Conservation (phyloP, 2,329 filamentous ascomycete genomes). For the Penicillium occitanis region DNA sequence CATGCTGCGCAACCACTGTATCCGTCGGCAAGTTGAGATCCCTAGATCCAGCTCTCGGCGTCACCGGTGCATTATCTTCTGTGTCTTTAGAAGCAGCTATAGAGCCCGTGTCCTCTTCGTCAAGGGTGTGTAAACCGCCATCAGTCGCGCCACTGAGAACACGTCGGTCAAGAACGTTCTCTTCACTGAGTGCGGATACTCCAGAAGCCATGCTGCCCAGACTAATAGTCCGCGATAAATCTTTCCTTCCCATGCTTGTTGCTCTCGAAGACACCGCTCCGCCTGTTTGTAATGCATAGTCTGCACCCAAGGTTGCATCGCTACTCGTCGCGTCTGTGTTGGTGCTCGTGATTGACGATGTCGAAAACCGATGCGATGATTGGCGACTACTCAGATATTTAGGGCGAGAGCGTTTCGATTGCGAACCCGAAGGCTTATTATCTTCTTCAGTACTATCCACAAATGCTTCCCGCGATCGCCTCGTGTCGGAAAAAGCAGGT, state of each 20-base stretch:
- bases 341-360: slow-evolving; percentile 55
- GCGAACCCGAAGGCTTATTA: slow-evolving; percentile 24
- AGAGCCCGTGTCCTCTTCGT: slow-evolving; percentile 55
- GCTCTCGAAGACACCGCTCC: slow-evolving; percentile 57
- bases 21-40: slow-evolving; percentile 71
- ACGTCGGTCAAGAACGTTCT: slow-evolving; percentile 46
- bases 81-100: slow-evolving; percentile 42
- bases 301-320: slow-evolving; percentile 71
- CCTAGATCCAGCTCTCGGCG: slow-evolving; percentile 64
- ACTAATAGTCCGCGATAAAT: slow-evolving; percentile 73
- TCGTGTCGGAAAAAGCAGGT: slow-evolving; percentile 26
- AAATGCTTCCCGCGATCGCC: slow-evolving; percentile 31
- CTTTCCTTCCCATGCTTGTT: slow-evolving; percentile 22
- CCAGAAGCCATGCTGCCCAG: slow-evolving; percentile 87
- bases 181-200: slow-evolving; percentile 56
- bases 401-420: slow-evolving; percentile 47
- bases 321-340: slow-evolving; percentile 64
- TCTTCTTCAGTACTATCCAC: slow-evolving; percentile 26
- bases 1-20: slow-evolving; percentile 82
- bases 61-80: slow-evolving; percentile 58
- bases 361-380: slow-evolving; percentile 59
- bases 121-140: slow-evolving; percentile 55
- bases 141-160: slow-evolving; percentile 44
- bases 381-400: slow-evolving; percentile 57
- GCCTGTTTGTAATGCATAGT: slow-evolving; percentile 80